Evolutionary conservation across 2,329 filamentous ascomycete species (phyloP), one percentile per base, ranked within the genome.

Genomic region (Penicillium sp.): DNA sequence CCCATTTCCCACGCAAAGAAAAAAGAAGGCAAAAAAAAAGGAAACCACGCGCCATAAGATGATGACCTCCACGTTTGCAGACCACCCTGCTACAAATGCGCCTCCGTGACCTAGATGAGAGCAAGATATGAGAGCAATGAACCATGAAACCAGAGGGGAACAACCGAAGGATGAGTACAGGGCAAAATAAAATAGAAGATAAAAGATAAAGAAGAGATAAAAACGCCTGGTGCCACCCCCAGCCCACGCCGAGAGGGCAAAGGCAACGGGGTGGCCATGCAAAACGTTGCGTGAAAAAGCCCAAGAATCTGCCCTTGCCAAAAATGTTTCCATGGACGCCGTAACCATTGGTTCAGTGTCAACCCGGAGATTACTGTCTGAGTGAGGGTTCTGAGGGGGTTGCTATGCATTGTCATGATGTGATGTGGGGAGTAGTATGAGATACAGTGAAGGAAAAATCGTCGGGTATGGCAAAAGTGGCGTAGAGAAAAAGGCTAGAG

Each of bases 351-450:
- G 14, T 15, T 41, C 51, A 15, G 42, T 55, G 25, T 50, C 38
- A n/a, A 39, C 25, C 42, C 38, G 47, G 25, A 20, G 42, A 34
- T 35, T 14, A 56, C 41, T 14, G 42, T 28, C 25, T 42, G 42
- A n/a, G 28, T 22, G 25, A 52, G 20, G 5, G 5, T 50, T 31
- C 38, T 45, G 22, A 48, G 39, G 39, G 34, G n/a, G 25, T n/a
- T 45, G 48, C 47, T 45, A 58, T 51, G 55, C 59, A 55, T 55
- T 38, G 51, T 47, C 59, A 47, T 54, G 42, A 61, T 43, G 20
- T 42, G 45, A 47, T 54, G 25, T 42, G 22, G 22, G 47, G 25
- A 12, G 28, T 47, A 12, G 28, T 47, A 58, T 20, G 39, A 42
- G 37, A 58, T 58, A 58, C 50, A 61, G 25, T 7, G 38, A 31